Conservation (phyloP, 768 basidiomycete genomes). For the Lactarius deliciosus region DNA sequence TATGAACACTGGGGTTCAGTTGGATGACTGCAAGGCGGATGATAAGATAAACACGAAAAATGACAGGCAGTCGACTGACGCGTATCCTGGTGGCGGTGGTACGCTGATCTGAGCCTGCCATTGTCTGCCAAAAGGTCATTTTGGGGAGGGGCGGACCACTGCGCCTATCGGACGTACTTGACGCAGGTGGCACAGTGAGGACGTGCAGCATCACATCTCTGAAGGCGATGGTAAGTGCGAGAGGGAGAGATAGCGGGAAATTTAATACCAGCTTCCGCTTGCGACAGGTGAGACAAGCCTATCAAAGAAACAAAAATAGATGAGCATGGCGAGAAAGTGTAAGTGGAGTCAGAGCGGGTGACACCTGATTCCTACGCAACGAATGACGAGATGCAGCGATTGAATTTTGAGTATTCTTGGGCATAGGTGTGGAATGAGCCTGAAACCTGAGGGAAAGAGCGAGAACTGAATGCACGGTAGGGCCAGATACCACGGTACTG, state of each 20-base stretch:
- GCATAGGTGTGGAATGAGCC: constrained; percentile 47
- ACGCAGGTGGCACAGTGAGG: constrained; percentile 85
- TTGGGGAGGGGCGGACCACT: constrained; percentile 1
- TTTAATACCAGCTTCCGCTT: constrained; percentile 74
- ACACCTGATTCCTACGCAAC: constrained; percentile 76
- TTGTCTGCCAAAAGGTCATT: constrained; percentile 48
- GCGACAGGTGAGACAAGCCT: constrained; percentile 83
- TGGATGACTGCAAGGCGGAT: constrained; percentile 59
- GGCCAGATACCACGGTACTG: background rate
- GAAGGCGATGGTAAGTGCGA: constrained; percentile 21
- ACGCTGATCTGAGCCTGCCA: constrained; percentile 83
- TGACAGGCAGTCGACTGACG: constrained; percentile 47
- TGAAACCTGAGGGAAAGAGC: constrained; percentile 7
- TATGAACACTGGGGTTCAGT: constrained; percentile 81
- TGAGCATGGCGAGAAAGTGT: constrained; percentile 7
- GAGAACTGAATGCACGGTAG: background rate
- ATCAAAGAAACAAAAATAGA: constrained; percentile 20
- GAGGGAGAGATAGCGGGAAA: constrained; percentile 6
- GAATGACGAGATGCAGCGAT: constrained; percentile 48
- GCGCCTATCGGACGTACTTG: constrained; percentile 51
- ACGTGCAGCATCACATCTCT: constrained; percentile 89
- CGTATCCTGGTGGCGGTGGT: constrained; percentile 81
- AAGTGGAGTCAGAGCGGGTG: constrained; percentile 4
- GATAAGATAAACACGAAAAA: constrained; percentile 23
- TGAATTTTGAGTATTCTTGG: constrained; percentile 53